Conservation (phyloP, 2,329 filamentous ascomycete genomes). For the Pezicula radicicola region DNA sequence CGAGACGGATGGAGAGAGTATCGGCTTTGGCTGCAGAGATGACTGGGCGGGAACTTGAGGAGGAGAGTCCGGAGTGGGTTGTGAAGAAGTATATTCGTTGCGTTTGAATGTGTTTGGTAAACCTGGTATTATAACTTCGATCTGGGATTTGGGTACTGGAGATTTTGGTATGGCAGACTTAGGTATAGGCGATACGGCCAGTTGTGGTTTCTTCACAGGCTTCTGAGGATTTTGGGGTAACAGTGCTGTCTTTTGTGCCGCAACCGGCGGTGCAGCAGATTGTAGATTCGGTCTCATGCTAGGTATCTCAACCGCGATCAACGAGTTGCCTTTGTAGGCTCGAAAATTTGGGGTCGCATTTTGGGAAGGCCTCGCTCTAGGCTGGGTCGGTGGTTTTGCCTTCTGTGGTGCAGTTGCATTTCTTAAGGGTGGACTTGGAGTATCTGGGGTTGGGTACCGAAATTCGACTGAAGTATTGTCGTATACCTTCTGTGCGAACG, state of each 20-base stretch:
- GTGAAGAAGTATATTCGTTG: constrained; percentile 29
- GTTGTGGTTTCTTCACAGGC: constrained; percentile 1
- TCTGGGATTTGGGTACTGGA: constrained; percentile 1
- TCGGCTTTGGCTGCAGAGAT: constrained; percentile 23
- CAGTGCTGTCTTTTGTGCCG: not conserved
- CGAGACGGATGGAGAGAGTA: constrained; percentile 5
- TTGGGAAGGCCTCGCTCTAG: constrained; percentile 6
- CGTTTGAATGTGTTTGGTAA: constrained; percentile 16
- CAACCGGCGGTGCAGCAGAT: not conserved
- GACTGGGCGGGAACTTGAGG: constrained; percentile 43
- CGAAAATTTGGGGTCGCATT: not conserved
- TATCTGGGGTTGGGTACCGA: constrained; percentile 18
- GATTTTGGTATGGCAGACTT: constrained; percentile 35
- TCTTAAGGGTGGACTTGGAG: constrained; percentile 9
- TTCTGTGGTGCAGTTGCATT: constrained; percentile 6
- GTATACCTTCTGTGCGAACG: constrained; percentile 28
- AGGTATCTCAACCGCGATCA: not conserved
- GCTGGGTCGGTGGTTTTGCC: constrained; percentile 14
- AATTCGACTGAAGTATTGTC: constrained; percentile 26
- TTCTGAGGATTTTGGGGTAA: not conserved
- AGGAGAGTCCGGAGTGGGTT: constrained; percentile 38
- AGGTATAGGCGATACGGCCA: constrained; percentile 16
- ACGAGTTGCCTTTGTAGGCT: constrained; percentile 11
- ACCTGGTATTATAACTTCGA: constrained; percentile 23
- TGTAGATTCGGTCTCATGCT: not conserved